These are phyloP conservation scores for Thinopyrum elongatum DNA, from an alignment of 176 grass and related monocot species.

Conservation along the genomic window DNA sequence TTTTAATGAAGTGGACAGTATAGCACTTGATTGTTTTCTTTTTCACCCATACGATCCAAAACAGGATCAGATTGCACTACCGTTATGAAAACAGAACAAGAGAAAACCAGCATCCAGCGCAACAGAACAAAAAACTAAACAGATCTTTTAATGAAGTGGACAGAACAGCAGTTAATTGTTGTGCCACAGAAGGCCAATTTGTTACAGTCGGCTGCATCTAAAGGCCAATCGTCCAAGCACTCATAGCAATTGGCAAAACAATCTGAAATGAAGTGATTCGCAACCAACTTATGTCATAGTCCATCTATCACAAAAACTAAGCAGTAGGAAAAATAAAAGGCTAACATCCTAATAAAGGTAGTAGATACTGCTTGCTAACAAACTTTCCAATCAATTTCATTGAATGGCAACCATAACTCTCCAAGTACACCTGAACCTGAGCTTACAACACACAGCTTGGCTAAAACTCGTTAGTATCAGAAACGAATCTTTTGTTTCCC, in stretches of 20 bases:
- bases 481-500: not conserved
- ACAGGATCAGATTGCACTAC: not conserved
- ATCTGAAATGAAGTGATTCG: not conserved
- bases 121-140: not conserved
- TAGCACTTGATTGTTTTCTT: not conserved
- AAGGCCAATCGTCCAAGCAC: not conserved
- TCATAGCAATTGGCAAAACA: not conserved
- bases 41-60: not conserved
- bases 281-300: not conserved
- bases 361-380: not conserved
- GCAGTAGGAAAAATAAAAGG: conserved; percentile 1
- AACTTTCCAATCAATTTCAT: not conserved
- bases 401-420: not conserved
- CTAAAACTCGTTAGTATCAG: not conserved
- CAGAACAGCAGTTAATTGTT: not conserved
- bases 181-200: not conserved
- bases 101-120: not conserved
- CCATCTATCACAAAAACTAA: not conserved
- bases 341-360: not conserved
- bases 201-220: not conserved
- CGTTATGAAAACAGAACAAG: not conserved
- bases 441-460: not conserved
- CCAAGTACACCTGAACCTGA: not conserved
- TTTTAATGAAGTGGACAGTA: not conserved
- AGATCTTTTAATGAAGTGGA: not conserved